These are phyloP conservation scores for Neurospora tetrasperma DNA, from an alignment of 495 filamentous ascomycete genomes.

Conservation along the genomic window DNA sequence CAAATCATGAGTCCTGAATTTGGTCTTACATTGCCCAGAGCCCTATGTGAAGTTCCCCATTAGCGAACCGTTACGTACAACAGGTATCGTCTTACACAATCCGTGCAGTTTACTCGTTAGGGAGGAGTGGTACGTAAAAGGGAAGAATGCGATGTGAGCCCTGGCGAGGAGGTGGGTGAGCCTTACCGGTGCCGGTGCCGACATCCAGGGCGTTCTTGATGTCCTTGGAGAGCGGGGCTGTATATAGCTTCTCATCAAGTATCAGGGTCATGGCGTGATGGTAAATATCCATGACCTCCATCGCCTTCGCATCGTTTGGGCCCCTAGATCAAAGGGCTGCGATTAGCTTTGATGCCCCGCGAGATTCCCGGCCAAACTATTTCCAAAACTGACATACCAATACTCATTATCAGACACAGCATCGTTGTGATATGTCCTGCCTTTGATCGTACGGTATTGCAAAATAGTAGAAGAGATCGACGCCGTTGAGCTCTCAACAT, in stretches of 20 bases:
- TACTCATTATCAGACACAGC: constrained; percentile 12
- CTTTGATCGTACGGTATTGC: constrained; percentile 23
- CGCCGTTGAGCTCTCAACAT: constrained; percentile 11
- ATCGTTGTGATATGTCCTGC: constrained; percentile 20
- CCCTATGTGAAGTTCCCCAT: constrained; percentile 3
- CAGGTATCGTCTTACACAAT: too few relatives aligned
- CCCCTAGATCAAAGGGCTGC: constrained; percentile 14
- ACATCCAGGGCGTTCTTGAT: constrained; percentile 45
- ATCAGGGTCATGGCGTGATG: constrained; percentile 22
- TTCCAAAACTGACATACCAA: constrained; percentile 13
- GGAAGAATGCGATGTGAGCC: not conserved
- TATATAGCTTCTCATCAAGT: constrained; percentile 40
- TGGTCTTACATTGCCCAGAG: constrained; percentile 13
- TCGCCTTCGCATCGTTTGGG: constrained; percentile 22
- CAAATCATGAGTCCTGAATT: not conserved
- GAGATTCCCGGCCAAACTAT: too few relatives aligned
- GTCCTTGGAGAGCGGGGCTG: constrained; percentile 41
- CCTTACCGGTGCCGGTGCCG: constrained; percentile 45
- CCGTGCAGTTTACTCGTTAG: not conserved
- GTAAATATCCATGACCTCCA: constrained; percentile 23
- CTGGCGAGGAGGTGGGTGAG: not conserved
- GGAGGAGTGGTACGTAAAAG: not conserved
- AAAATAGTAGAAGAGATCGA: constrained; percentile 29
- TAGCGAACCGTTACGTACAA: too few relatives aligned
- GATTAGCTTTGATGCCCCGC: not conserved